phyloP scores from a whole-genome alignment of 2,329 filamentous ascomycete species.

The Colletotrichum ledebouriae region DNA sequence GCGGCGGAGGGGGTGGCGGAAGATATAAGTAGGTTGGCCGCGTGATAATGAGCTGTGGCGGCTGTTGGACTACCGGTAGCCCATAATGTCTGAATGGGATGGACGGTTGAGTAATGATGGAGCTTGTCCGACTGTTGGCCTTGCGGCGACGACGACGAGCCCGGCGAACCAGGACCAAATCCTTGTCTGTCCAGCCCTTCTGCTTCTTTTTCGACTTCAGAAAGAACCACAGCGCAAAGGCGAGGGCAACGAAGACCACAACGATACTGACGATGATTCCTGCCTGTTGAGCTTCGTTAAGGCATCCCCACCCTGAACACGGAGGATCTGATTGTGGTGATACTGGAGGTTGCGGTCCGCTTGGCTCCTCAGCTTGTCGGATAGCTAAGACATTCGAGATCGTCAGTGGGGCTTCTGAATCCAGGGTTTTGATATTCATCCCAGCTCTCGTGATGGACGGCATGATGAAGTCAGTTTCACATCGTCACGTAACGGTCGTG shows the following conservation, averaged over 20 bases:
- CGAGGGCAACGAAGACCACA: slow-evolving; percentile 48
- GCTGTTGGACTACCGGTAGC: background rate
- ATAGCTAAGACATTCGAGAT: background rate
- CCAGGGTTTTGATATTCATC: background rate
- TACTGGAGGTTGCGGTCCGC: slow-evolving; percentile 12
- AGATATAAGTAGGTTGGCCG: slow-evolving; percentile 14
- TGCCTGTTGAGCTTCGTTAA: slow-evolving; percentile 53
- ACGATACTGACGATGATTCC: slow-evolving; percentile 56
- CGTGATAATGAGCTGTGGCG: background rate
- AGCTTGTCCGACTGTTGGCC: slow-evolving; percentile 14
- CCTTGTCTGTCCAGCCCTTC: slow-evolving; percentile 23
- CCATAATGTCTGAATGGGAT: slow-evolving; percentile 34
- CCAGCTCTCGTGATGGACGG: background rate
- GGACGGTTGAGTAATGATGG: slow-evolving; percentile 11
- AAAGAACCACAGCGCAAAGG: slow-evolving; percentile 53
- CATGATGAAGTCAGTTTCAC: slow-evolving; percentile 4
- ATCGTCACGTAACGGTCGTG: slow-evolving; percentile 1
- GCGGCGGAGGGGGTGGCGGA: slow-evolving; percentile 27
- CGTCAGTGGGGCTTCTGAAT: background rate
- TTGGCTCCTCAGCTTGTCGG: slow-evolving; percentile 30
- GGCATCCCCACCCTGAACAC: slow-evolving; percentile 54
- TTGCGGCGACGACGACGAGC: slow-evolving; percentile 5
- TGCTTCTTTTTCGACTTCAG: slow-evolving; percentile 33
- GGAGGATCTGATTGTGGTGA: slow-evolving; percentile 43
- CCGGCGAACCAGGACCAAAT: slow-evolving; percentile 32